These are phyloP conservation scores for Suillus variegatus DNA, from an alignment of 768 basidiomycete genomes.

Conservation along the genomic window DNA sequence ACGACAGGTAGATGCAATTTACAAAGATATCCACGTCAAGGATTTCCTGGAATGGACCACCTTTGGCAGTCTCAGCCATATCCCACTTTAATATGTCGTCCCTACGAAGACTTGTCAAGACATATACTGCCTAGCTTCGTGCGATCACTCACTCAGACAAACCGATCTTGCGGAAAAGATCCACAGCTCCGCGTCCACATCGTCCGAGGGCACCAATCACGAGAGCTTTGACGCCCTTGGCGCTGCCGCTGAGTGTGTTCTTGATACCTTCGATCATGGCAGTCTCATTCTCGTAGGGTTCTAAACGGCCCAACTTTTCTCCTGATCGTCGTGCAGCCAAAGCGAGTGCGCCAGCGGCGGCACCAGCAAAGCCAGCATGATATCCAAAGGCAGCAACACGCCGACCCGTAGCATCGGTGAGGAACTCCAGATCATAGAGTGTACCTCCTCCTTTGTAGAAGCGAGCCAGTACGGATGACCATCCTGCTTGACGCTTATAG, in stretches of 20 bases:
- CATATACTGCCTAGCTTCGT: background rate
- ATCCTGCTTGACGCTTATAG: conserved; percentile 94
- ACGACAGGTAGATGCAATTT: conserved; percentile 98
- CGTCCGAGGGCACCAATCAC: conserved; percentile 96
- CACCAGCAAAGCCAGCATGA: conserved; percentile 98
- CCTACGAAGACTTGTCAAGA: conserved; percentile 41
- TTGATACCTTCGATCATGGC: conserved; percentile 83
- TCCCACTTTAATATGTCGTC: conserved; percentile 98
- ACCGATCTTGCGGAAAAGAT: conserved; percentile 95
- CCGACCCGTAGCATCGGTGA: conserved; percentile 79
- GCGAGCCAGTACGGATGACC: conserved; percentile 82
- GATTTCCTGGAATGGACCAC: conserved; percentile 94
- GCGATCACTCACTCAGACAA: conserved; percentile 73
- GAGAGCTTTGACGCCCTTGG: conserved; percentile 77
- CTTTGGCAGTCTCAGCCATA: conserved; percentile 93
- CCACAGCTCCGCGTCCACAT: conserved; percentile 93
- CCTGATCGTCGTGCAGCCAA: conserved; percentile 66
- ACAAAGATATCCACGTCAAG: conserved; percentile 96
- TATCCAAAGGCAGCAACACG: conserved; percentile 98
- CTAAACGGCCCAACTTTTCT: conserved; percentile 61
- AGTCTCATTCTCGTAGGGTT: conserved; percentile 81
- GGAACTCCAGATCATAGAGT: conserved; percentile 95
- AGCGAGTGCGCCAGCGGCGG: conserved; percentile 87
- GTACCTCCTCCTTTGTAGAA: conserved; percentile 83
- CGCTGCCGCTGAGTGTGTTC: conserved; percentile 61